Evolutionary conservation across 1,284 basidiomycete species (phyloP).

Genomic region (Cyathus olla): DNA sequence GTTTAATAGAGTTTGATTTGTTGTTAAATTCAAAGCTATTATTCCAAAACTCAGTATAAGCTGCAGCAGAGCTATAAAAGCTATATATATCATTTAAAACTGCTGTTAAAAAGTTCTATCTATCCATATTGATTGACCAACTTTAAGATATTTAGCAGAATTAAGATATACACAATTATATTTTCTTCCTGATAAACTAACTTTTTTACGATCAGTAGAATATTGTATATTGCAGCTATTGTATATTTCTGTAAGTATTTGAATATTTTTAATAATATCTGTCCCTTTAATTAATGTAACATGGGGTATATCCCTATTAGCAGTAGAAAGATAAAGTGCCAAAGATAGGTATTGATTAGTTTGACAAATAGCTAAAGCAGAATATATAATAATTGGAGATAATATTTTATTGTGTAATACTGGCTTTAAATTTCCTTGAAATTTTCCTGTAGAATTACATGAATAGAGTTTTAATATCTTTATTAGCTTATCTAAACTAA

Average conservation of each 20-base stretch:
- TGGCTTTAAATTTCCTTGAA: neutral
- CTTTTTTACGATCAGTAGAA: no score
- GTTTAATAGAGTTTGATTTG: neutral
- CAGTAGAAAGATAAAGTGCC: neutral
- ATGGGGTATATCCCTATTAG: neutral
- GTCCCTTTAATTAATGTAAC: neutral
- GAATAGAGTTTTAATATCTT: neutral
- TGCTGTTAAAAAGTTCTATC: no score
- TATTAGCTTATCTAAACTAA: neutral
- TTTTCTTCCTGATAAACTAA: no score
- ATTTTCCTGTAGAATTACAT: neutral
- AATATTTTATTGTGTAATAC: neutral
- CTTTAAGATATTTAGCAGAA: neutral
- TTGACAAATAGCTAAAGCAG: neutral
- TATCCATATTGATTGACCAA: neutral
- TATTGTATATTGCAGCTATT: constrained; percentile 9
- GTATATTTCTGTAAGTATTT: constrained; percentile 18
- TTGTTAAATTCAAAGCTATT: neutral
- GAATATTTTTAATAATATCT: neutral
- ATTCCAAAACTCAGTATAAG: no score
- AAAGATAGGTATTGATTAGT: neutral
- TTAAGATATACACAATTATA: neutral
- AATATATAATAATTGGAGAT: neutral
- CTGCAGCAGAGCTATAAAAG: no score
- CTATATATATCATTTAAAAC: no score